Percentiles rank a stretch among this genome's conserved stretches.
Evolutionary conservation across 805 yeast species (phyloP).

Genomic region (Gaillardinia entomophila): DNA sequence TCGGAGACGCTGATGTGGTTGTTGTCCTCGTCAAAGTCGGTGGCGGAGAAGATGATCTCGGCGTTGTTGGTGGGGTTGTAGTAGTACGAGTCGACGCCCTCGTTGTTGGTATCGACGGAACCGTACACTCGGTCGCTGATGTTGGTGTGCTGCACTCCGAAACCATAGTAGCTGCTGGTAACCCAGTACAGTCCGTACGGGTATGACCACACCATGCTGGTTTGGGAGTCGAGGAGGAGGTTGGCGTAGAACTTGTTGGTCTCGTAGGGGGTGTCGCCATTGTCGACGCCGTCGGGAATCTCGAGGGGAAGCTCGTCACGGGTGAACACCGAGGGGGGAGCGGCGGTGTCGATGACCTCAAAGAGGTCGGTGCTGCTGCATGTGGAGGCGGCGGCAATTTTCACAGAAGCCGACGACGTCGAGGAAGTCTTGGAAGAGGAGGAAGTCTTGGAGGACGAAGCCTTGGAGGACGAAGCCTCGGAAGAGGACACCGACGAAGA

Average conservation of each 20-base stretch:
- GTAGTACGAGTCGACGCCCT: constrained; percentile 41
- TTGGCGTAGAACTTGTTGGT: constrained; percentile 78
- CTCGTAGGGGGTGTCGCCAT: constrained; percentile 41
- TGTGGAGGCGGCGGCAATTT: background rate
- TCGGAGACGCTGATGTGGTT: constrained; percentile 39
- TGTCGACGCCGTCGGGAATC: constrained; percentile 43
- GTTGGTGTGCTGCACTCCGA: constrained; percentile 57
- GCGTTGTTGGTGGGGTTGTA: constrained; percentile 52
- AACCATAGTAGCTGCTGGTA: constrained; percentile 41
- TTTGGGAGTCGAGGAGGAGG: constrained; percentile 50
- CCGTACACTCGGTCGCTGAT: constrained; percentile 39
- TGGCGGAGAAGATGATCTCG: constrained; percentile 52
- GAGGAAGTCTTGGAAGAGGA: background rate
- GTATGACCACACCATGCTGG: constrained; percentile 51
- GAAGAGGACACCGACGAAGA: background rate
- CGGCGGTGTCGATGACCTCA: constrained; percentile 36
- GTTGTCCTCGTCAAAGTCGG: constrained; percentile 33
- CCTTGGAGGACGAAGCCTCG: background rate
- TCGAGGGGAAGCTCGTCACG: constrained; percentile 39
- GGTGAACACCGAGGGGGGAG: constrained; percentile 42
- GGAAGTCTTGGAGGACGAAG: background rate
- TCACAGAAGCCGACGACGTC: background rate
- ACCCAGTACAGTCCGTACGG: constrained; percentile 65
- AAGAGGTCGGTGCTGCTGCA: constrained; percentile 33
- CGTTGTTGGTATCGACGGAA: constrained; percentile 39